Base-by-base conservation (phyloP, 2,329 filamentous ascomycete genomes). In the Colletotrichum falcatum region DNA sequence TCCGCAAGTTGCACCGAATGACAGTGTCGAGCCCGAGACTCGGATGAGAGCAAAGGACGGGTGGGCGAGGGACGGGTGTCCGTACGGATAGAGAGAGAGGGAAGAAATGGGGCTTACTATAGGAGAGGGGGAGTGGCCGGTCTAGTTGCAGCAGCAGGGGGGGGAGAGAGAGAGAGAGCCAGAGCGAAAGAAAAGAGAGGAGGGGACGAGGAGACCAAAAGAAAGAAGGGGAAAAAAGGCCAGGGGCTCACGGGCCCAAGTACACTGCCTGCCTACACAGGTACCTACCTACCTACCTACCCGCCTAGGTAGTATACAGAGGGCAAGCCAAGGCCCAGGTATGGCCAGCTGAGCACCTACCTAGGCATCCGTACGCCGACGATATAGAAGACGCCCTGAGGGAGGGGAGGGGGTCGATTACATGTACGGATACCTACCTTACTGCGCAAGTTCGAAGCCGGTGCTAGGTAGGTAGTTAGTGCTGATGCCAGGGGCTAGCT, bases 21-120 rank as follows among this genome's bases (percentile, higher is more conserved):
- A 67, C 59, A 58, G 67, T 67, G 63, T 70, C 58, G 51, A 66
- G 61, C 61, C 63, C 56, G 56, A 49, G 67, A 70, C 62, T 37
- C 53, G 49, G 66, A 66, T 14, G 33, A 5, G 46, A 61, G 48
- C 28, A 42, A 55, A 44, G n/a, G n/a, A 14, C 12, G 23, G 8
- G 35, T 39, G 44, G 46, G 14, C 39, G 39, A 39, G 23, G 30
- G 30, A n/a, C 39, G n/a, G 28, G 9, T n/a, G n/a, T n/a, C n/a
- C n/a, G n/a, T n/a, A n/a, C n/a, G n/a, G n/a, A n/a, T 35, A 39
- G 12, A 3, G 2, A 51, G 11, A 26, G 30, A 49, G 39, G 39
- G 46, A 62, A 33, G 33, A 49, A 42, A 51, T 20, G 44, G 46
- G 46, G 48, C 30, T 20, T 49, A n/a, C n/a, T n/a, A n/a, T n/a